phyloP scores from a whole-genome alignment of 345 rosid species.

The thale cress (Arabidopsis thaliana) region DNA sequence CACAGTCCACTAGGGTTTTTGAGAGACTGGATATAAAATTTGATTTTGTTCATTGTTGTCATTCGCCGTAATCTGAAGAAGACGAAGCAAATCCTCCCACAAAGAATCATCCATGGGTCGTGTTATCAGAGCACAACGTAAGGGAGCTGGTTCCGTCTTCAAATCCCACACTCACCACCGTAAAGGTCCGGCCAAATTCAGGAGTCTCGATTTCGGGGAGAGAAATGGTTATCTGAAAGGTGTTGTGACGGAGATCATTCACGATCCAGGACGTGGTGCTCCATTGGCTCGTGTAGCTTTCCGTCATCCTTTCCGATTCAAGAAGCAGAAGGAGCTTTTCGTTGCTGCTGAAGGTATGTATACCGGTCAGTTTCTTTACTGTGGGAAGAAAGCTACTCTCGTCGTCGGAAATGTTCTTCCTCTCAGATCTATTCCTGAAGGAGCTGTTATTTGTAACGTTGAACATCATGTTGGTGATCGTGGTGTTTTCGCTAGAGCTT shows the following conservation, averaged over 20 bases:
- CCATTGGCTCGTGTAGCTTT: conserved; percentile 67
- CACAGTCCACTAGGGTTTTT: conserved; percentile 35
- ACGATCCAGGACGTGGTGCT: conserved; percentile 79
- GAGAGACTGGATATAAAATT: conserved; percentile 17
- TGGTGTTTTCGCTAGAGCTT: conserved; percentile 61
- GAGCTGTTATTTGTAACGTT: conserved; percentile 75
- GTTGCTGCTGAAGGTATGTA: conserved; percentile 71
- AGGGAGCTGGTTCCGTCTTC: conserved; percentile 82
- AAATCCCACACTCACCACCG: conserved; percentile 81
- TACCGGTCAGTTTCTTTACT: conserved; percentile 63
- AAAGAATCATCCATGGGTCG: conserved; percentile 56
- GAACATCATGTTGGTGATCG: conserved; percentile 82
- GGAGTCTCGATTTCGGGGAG: conserved; percentile 74
- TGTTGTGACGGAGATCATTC: conserved; percentile 67
- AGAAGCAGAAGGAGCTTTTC: conserved; percentile 78
- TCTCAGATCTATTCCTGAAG: conserved; percentile 66
- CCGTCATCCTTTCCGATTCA: conserved; percentile 73
- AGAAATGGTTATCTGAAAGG: conserved; percentile 73
- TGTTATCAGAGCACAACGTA: conserved; percentile 75
- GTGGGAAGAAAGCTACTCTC: conserved; percentile 61
- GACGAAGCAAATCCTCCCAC: background rate
- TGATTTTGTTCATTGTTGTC: background rate
- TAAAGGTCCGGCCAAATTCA: conserved; percentile 75
- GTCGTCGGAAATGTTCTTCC: conserved; percentile 66
- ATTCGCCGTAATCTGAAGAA: conserved; percentile 33